Conservation (phyloP, 306 rosid species). For the Casuarina cunninghamiana region DNA sequence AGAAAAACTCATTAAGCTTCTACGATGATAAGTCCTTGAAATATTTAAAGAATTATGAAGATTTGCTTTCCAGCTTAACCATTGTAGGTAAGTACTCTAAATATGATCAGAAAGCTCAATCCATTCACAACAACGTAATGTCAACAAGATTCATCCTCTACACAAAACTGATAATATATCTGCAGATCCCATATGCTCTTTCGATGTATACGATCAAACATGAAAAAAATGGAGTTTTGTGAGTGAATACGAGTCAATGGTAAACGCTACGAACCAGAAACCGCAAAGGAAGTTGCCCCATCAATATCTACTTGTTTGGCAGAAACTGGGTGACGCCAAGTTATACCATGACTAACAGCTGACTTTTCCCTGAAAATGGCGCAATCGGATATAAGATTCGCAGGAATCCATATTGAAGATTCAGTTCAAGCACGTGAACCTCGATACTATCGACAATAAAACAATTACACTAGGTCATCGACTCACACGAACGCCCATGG, state of each 20-base stretch:
- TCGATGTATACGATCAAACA: not conserved
- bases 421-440: not conserved
- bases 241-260: not conserved
- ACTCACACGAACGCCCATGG: not conserved
- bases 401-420: not conserved
- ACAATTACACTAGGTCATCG: not conserved
- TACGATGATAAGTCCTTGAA: not conserved
- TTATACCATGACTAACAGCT: slow-evolving; percentile 78
- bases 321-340: slow-evolving; percentile 66
- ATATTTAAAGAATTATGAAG: not conserved
- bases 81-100: not conserved
- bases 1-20: not conserved
- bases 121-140: not conserved
- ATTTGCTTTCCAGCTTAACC: not conserved
- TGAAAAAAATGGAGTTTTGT: not conserved
- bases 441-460: not conserved
- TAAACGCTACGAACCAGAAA: slow-evolving; percentile 49
- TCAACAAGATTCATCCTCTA: not conserved
- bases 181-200: not conserved
- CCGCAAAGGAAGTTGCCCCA: slow-evolving; percentile 73
- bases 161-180: not conserved
- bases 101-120: not conserved
- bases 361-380: slow-evolving; percentile 67
- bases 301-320: slow-evolving; percentile 61
- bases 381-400: not conserved